phyloP scores from a whole-genome alignment of 2,329 filamentous ascomycete species.

The Corinectria fuckeliana region DNA sequence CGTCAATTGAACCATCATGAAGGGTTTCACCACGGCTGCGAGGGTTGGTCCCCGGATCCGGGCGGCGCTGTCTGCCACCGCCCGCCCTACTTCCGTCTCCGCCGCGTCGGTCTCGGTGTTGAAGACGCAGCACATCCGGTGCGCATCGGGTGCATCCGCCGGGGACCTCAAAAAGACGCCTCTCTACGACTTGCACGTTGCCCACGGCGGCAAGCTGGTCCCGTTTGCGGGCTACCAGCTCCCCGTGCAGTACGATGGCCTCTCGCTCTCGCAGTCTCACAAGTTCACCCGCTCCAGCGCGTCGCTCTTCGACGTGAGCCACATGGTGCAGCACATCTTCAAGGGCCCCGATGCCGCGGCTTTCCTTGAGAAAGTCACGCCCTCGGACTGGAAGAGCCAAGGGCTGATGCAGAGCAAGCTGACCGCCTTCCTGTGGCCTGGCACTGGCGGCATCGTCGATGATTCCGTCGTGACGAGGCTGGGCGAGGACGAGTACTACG shows the following conservation, averaged over 20 bases:
- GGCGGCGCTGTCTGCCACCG: constrained; percentile 30
- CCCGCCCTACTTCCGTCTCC: constrained; percentile 31
- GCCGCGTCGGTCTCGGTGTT: constrained; percentile 19
- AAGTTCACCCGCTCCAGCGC: constrained; percentile 86
- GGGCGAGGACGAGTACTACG: constrained; percentile 78
- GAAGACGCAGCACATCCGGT: constrained; percentile 35
- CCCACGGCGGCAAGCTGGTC: constrained; percentile 88
- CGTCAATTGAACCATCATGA: constrained; percentile 40
- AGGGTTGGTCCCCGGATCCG: constrained; percentile 41
- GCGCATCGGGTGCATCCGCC: constrained; percentile 37
- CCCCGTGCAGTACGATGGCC: constrained; percentile 85
- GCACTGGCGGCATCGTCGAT: constrained; percentile 90
- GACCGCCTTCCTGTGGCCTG: constrained; percentile 80
- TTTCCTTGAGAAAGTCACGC: constrained; percentile 86
- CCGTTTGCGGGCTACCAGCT: constrained; percentile 94
- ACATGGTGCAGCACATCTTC: constrained; percentile 94
- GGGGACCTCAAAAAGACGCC: constrained; percentile 66
- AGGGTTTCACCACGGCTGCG: constrained; percentile 40
- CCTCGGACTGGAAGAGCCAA: constrained; percentile 72
- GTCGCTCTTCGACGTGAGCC: constrained; percentile 93
- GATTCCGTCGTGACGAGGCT: constrained; percentile 90
- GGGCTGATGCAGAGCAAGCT: constrained; percentile 75
- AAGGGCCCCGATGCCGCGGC: constrained; percentile 78
- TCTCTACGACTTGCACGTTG: constrained; percentile 79
- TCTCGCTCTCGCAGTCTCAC: constrained; percentile 84